Percentiles rank a stretch among this genome's conserved stretches.
phyloP scores from a whole-genome alignment of 2,329 filamentous ascomycete species.

The Pseudogymnoascus sp. region DNA sequence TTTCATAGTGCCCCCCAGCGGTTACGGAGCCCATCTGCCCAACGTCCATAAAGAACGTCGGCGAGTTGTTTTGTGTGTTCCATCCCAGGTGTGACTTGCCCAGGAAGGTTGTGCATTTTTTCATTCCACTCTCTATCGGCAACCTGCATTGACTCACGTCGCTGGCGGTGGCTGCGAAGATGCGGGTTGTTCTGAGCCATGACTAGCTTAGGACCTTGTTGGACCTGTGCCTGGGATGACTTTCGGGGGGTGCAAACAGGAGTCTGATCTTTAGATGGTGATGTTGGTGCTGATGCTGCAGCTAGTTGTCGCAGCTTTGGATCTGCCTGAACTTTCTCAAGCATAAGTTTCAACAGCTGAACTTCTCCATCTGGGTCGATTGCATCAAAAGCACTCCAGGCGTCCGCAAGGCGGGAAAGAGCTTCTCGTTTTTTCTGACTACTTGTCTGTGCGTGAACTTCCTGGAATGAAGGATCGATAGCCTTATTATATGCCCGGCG shows the following conservation, averaged over 20 bases:
- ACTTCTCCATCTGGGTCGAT: conserved; percentile 87
- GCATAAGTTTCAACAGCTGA: conserved; percentile 69
- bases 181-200: conserved; percentile 80
- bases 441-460: conserved; percentile 74
- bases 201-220: conserved; percentile 51
- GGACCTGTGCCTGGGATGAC: background rate
- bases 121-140: conserved; percentile 41
- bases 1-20: conserved; percentile 48
- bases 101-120: conserved; percentile 43
- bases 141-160: conserved; percentile 42
- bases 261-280: conserved; percentile 33
- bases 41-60: conserved; percentile 83
- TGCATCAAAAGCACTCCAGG: conserved; percentile 75
- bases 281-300: conserved; percentile 10
- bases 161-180: conserved; percentile 67
- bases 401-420: conserved; percentile 73
- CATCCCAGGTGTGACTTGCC: conserved; percentile 63
- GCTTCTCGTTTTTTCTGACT: conserved; percentile 71
- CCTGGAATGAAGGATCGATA: conserved; percentile 74
- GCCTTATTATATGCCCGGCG: conserved; percentile 74
- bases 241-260: conserved; percentile 53
- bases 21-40: conserved; percentile 74
- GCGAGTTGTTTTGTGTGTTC: conserved; percentile 85
- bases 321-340: conserved; percentile 66
- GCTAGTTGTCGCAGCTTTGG: conserved; percentile 44